Base-by-base conservation (phyloP, 345 rosid genomes). In the Murraya koenigii region DNA sequence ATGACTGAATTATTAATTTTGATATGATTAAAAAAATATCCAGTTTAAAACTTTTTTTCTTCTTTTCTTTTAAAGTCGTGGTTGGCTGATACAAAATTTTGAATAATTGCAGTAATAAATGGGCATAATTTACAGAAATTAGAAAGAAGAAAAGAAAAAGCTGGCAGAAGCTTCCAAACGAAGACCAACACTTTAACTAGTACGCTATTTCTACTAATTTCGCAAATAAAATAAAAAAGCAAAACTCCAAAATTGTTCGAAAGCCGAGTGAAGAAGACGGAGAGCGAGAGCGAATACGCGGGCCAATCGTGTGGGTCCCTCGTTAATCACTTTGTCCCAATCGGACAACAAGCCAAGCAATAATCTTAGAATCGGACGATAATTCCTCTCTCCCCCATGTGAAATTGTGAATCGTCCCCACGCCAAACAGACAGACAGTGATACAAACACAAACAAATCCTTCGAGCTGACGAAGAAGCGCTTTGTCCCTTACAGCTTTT, bases 281-380 rank as follows among this genome's bases (percentile, higher is more conserved):
- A 75, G 54, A 71, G 35, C 32, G 49, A 13, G 4, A 0, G 49
- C 49, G 49, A 44, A 44, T 44, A 17, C 91, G 94, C 89, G 92
- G 88, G 80, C 58, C 80, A 84, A 10, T 80, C 86, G 89, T 7
- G 91, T 88, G 80, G 96, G 84, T 60, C 91, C 88, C 49, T 71
- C 2, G 8, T 15, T 39, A 54, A 67, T 69, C 81, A 36, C 47
- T 72, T 17, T 59, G 66, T 78, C 73, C 63, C 6, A 72, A 20
- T 41, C 35, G 41, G 25, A 76, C 77, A 3, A n/a, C 66, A 15
- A 30, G 11, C 1, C 23, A 23, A 39, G 44, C 58, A 20, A 22
- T 0, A 66, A 20, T 20, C 1, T 17, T 5, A 32, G 41, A 26
- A 32, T 33, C 52, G 56, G 52, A 55, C 2, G 63, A 72, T 56